These are phyloP conservation scores for Acanthamoeba healyi DNA, from an alignment of 208 protist species.

Conservation along the genomic window DNA sequence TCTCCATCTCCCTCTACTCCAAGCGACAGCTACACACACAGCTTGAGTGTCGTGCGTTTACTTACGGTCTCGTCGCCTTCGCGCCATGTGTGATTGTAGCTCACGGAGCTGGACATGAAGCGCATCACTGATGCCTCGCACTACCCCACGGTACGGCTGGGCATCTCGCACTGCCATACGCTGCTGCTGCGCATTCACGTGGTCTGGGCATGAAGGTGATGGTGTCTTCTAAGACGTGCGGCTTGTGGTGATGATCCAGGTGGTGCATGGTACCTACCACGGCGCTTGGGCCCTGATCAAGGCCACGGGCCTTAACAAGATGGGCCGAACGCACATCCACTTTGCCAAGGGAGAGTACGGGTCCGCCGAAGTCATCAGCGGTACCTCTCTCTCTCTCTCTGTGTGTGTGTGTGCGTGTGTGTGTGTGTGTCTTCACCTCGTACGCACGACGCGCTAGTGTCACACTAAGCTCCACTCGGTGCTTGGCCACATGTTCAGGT, in stretches of 20 bases:
- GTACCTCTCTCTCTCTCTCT: slow-evolving; percentile 15
- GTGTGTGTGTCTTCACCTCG: neutral
- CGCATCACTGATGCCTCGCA: neutral
- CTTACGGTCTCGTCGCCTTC: no score
- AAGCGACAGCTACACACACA: neutral
- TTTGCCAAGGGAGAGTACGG: slow-evolving; percentile 76
- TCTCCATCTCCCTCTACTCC: neutral
- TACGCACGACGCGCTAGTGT: neutral
- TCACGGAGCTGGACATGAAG: slow-evolving; percentile 1
- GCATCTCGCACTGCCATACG: neutral
- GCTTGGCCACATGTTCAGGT: neutral
- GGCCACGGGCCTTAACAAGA: slow-evolving; percentile 66
- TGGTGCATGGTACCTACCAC: slow-evolving; percentile 78
- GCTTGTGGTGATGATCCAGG: neutral
- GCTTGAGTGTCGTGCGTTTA: no score
- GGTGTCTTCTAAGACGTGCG: no score
- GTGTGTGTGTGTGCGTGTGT: neutral
- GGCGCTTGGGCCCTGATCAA: slow-evolving; percentile 51
- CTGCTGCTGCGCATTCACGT: neutral
- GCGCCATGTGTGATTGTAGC: neutral
- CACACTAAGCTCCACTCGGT: no score
- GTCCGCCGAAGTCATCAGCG: slow-evolving; percentile 75
- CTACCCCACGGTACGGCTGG: slow-evolving; percentile 37
- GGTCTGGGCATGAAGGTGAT: no score
- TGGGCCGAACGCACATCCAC: slow-evolving; percentile 78